These are phyloP conservation scores for Pleurotus pulmonarius DNA, from an alignment of 768 basidiomycete genomes.

Conservation along the genomic window DNA sequence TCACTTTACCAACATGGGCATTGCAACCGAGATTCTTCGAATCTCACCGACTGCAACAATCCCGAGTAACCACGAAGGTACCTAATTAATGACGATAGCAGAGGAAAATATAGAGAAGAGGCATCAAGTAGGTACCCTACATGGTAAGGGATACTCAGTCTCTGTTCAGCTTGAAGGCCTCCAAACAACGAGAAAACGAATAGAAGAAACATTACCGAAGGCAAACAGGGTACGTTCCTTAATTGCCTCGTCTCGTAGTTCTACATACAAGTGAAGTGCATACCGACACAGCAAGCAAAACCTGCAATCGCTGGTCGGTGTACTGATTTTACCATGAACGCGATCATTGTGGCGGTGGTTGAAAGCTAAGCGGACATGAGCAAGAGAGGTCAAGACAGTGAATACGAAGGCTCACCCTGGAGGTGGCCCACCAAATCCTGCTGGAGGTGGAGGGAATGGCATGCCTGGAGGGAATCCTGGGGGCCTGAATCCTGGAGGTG, in stretches of 20 bases:
- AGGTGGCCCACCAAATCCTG: slow-evolving; percentile 78
- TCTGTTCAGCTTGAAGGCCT: too few relatives aligned
- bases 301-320: background rate
- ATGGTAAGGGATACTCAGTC: too few relatives aligned
- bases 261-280: slow-evolving; percentile 3
- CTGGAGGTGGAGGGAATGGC: slow-evolving; percentile 78
- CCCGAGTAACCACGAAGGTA: too few relatives aligned
- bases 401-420: slow-evolving; percentile 59
- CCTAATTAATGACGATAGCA: too few relatives aligned
- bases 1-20: background rate
- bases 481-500: slow-evolving; percentile 82
- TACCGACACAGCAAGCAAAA: background rate
- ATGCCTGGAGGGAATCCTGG: slow-evolving; percentile 81
- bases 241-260: background rate
- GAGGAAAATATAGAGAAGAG: background rate
- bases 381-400: slow-evolving; percentile 1
- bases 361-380: slow-evolving; percentile 34
- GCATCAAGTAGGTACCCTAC: background rate
- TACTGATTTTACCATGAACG: background rate
- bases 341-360: slow-evolving; percentile 47
- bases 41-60: too few relatives aligned
- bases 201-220: too few relatives aligned
- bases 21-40: too few relatives aligned
- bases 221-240: too few relatives aligned
- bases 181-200: too few relatives aligned